Evolutionary conservation across 2,329 filamentous ascomycete genomes (phyloP).

Genomic region (Fusarium albidum): DNA sequence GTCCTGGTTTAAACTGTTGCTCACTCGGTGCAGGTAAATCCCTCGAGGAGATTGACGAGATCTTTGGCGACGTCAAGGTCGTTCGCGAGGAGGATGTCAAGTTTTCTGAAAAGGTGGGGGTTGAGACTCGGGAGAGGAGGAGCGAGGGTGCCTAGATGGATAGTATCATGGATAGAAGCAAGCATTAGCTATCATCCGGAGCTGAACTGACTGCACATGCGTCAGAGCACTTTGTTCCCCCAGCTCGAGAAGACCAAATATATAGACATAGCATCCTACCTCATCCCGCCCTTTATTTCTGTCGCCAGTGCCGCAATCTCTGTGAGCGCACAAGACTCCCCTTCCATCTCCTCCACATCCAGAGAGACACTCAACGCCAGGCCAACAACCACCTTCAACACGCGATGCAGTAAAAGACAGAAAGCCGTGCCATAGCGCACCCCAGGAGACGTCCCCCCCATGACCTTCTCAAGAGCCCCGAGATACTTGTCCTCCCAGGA

Average conservation of each 20-base stretch:
- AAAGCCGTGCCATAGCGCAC: neutral
- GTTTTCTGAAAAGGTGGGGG: constrained; percentile 26
- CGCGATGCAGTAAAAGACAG: constrained; percentile 1
- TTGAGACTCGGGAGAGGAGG: constrained; percentile 12
- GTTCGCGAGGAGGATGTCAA: constrained; percentile 35
- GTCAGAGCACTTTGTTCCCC: no score
- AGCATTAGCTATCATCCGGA: no score
- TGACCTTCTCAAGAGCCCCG: neutral
- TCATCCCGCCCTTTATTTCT: neutral
- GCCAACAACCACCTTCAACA: constrained; percentile 1
- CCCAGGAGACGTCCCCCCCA: neutral
- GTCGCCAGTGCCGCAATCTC: neutral
- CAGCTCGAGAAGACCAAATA: no score
- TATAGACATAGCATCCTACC: no score
- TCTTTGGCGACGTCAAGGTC: constrained; percentile 49
- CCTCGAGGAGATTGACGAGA: constrained; percentile 50
- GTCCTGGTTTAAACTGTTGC: fast-evolving
- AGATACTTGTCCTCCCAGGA: constrained; percentile 6
- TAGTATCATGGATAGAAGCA: no score
- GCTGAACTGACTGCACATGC: no score
- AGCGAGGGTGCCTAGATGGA: neutral
- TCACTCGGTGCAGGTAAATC: constrained; percentile 47
- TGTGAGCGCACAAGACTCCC: neutral
- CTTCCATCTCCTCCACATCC: neutral
- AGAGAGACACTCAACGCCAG: constrained; percentile 1